Evolutionary conservation across 176 grass and related monocot species (phyloP).

Genomic region (Triticum dicoccoides): DNA sequence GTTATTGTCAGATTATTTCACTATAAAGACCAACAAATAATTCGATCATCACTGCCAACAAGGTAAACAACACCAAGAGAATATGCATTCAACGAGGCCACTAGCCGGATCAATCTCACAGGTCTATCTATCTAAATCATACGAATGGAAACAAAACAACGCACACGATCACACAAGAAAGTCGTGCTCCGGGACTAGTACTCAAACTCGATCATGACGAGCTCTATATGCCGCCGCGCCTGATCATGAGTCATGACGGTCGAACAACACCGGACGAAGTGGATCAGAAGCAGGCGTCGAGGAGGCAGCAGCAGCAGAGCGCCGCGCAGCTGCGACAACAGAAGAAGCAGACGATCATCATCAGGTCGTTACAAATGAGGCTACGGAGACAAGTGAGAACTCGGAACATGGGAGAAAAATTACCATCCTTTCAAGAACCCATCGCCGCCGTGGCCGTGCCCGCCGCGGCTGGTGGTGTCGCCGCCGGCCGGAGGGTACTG

Average conservation of each 20-base stretch:
- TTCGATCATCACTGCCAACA: too few species aligned
- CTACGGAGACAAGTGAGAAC: not conserved
- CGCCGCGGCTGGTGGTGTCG: constrained; percentile 8
- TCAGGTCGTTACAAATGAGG: too few species aligned
- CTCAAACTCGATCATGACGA: too few species aligned
- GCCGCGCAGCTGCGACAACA: not conserved
- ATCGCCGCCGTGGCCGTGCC: not conserved
- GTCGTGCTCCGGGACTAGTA: too few species aligned
- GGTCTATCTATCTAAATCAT: too few species aligned
- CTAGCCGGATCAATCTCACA: too few species aligned
- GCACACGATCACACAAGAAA: too few species aligned
- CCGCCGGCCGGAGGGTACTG: constrained; percentile 2
- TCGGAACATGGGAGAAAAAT: not conserved
- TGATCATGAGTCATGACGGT: not conserved
- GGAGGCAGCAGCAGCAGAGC: constrained; percentile 10
- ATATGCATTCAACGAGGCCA: too few species aligned
- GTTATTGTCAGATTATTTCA: too few species aligned
- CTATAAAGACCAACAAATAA: too few species aligned
- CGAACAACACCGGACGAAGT: not conserved
- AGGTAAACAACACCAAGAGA: too few species aligned
- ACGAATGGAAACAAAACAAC: too few species aligned
- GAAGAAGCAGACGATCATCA: not conserved
- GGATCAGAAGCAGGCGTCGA: constrained; percentile 15
- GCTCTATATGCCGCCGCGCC: not conserved
- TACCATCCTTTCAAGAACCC: constrained; percentile 20